Conservation (phyloP, 2,329 filamentous ascomycete species). For the Trichothecium sympodiale region DNA sequence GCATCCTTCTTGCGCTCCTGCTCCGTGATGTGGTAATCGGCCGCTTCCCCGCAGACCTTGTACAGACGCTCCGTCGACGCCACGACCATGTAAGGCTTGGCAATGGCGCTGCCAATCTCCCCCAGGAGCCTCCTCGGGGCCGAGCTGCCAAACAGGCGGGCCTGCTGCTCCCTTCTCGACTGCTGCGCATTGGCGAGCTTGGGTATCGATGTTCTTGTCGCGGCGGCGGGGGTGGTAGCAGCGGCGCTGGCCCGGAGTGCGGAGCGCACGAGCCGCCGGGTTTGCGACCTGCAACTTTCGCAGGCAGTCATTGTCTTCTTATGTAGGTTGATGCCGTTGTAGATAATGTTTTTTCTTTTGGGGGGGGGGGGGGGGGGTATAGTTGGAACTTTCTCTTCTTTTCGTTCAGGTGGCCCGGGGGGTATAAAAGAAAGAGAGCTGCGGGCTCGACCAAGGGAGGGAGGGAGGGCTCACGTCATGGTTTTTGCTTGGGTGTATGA, state of each 20-base stretch:
- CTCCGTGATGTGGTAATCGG: constrained; percentile 66
- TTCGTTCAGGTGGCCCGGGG: no score
- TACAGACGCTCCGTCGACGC: constrained; percentile 69
- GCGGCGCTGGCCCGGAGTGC: constrained; percentile 15
- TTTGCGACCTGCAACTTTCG: constrained; percentile 34
- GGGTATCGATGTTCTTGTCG: constrained; percentile 7
- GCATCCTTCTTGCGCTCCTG: constrained; percentile 52
- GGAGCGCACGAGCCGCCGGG: constrained; percentile 25
- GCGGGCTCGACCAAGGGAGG: no score
- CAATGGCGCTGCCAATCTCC: constrained; percentile 20
- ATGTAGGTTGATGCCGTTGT: constrained; percentile 3
- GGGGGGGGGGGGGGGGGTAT: neutral
- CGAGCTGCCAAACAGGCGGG: constrained; percentile 26
- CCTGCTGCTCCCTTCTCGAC: constrained; percentile 1
- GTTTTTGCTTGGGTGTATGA: constrained; percentile 1
- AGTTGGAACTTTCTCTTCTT: constrained; percentile 1
- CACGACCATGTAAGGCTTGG: constrained; percentile 60
- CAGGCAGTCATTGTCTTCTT: constrained; percentile 36
- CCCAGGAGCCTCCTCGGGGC: constrained; percentile 19
- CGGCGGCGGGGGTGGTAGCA: constrained; percentile 12
- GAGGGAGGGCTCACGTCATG: constrained; percentile 21
- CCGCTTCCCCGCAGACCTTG: constrained; percentile 60
- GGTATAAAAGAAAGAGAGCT: no score
- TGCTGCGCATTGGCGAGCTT: neutral
- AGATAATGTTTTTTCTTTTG: constrained; percentile 1